phyloP scores from a whole-genome alignment of 2,329 filamentous ascomycete genomes.

The Knufia petricola region DNA sequence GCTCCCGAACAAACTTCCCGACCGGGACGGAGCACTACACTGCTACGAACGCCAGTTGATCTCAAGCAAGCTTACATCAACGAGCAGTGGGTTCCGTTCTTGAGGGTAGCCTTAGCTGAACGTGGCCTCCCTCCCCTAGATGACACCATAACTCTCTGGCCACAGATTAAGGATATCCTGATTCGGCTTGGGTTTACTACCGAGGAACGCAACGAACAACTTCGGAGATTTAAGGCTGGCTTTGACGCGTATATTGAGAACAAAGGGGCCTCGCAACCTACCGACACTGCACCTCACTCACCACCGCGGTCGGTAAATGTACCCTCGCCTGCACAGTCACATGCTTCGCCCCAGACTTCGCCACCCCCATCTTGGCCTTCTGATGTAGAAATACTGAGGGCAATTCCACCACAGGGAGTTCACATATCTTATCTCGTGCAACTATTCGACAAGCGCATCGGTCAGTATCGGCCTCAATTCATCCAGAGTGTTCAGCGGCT shows the following conservation, averaged over 20 bases:
- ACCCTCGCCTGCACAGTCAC: background rate
- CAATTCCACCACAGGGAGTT: background rate
- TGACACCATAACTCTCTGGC: background rate
- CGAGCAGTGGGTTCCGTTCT: conserved; percentile 2
- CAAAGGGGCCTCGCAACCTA: background rate
- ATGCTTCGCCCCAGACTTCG: background rate
- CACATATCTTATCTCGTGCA: background rate
- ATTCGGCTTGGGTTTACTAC: background rate
- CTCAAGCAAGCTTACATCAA: conserved; percentile 4
- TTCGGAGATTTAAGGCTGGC: conserved; percentile 5
- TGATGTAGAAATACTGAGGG: conserved; percentile 2
- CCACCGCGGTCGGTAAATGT: background rate
- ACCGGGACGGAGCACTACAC: background rate
- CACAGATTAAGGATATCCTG: conserved; percentile 2
- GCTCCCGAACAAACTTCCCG: background rate
- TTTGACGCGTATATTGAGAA: background rate
- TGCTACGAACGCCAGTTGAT: background rate
- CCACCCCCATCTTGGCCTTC: background rate
- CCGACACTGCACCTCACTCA: background rate
- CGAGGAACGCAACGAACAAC: conserved; percentile 4
- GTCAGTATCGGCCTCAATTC: background rate
- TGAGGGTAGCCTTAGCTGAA: conserved; percentile 4
- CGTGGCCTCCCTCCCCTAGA: background rate
- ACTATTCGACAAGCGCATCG: background rate
- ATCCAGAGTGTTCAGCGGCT: background rate